Conservation (phyloP, 495 filamentous ascomycete species). For the Tuber borchii region DNA sequence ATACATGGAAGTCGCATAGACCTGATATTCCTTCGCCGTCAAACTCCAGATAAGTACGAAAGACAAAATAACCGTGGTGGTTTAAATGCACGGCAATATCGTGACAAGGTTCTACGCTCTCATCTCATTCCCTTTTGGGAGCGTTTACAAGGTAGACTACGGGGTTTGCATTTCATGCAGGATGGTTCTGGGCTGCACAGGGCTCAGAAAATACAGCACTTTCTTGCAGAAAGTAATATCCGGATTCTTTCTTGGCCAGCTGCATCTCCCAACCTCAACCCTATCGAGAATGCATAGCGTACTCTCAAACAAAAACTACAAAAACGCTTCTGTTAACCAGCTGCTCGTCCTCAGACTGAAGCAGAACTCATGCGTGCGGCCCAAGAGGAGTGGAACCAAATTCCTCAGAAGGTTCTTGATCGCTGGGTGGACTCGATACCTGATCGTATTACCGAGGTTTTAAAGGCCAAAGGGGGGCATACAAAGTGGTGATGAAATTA, state of each 20-base stretch:
- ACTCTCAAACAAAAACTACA: constrained; percentile 12
- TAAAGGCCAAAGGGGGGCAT: constrained; percentile 12
- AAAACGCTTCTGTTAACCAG: background rate
- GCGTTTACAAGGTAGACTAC: background rate
- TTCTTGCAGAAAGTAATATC: background rate
- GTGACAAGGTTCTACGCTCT: constrained; percentile 5
- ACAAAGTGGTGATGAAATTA: constrained; percentile 2
- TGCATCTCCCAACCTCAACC: constrained; percentile 4
- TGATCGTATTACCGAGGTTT: constrained; percentile 6
- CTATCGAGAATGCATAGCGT: background rate
- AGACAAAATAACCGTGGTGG: background rate
- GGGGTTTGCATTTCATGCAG: constrained; percentile 7
- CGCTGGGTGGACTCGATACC: constrained; percentile 11
- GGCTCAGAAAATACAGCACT: background rate
- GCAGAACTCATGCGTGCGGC: background rate
- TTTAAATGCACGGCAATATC: background rate
- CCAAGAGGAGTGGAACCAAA: constrained; percentile 4
- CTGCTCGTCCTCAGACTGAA: background rate
- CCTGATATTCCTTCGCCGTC: too few species aligned
- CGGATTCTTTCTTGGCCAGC: background rate
- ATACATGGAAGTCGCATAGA: too few species aligned
- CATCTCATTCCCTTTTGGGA: constrained; percentile 11
- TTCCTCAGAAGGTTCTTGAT: constrained; percentile 3
- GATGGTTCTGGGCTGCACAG: constrained; percentile 2
- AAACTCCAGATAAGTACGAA: background rate